Base-by-base conservation (phyloP, 768 basidiomycete species). In the Coprinopsis sp. region DNA sequence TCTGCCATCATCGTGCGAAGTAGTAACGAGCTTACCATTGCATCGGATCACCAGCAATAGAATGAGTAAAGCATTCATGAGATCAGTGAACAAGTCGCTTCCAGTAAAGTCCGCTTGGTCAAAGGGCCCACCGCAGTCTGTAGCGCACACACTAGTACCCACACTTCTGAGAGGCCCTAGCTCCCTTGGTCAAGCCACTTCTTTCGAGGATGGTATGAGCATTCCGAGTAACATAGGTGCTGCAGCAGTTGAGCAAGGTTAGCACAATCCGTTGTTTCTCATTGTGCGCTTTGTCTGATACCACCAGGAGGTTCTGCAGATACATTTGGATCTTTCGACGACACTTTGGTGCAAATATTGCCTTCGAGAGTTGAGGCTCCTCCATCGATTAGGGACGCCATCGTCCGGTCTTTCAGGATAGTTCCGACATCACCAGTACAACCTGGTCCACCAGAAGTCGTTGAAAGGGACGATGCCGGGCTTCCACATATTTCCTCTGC, bases 51-150 rank as follows among this genome's bases (percentile, higher is more conserved):
- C 47, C 39, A 41, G 29, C 22, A 42, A 6, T 54, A 90, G 87
- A 90, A 94, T 94, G 91, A 94, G 88, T 87, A 92, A 85, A 84
- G 80, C 79, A 70, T 82, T 87, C 56, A 78, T 84, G 67, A 72
- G 71, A 72, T 65, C 78, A 71, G 84, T 83, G 80, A 38, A 50
- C 41, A 83, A 71, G 73, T 77, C 77, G 68, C 65, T 84, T 71
- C 70, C 84, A 65, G 65, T 76, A 74, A 80, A 82, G 76, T 91
- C 90, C 69, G 91, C 89, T 75, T 95, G 91, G 91, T 72, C 87
- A 70, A 85, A 70, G 77, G 90, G 91, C 65, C 91, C 91, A 42
- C 90, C 91, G 47, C 77, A 78, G 70, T 75, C 65, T 54, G 66
- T 77, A 56, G 60, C 67, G 34, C 68, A 84, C 47, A 76, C 84